Conservation (phyloP, 2,329 filamentous ascomycete species). For the Nothophoma quercina region DNA sequence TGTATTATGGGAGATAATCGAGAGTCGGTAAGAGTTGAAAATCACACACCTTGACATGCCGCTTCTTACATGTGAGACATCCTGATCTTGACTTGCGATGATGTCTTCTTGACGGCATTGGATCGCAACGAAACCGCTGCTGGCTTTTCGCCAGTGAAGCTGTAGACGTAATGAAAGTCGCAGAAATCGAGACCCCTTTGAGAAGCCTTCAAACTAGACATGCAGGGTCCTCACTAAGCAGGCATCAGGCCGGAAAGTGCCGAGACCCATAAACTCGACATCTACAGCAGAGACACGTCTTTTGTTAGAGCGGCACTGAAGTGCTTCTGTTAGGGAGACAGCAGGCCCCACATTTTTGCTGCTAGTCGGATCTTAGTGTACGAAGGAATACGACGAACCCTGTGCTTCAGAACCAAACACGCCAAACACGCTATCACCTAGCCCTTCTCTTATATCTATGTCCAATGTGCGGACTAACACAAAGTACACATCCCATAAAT, state of each 20-base stretch:
- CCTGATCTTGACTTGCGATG: too few relatives aligned
- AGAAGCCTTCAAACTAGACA: neutral
- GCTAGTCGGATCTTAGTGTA: neutral
- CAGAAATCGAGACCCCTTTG: too few relatives aligned
- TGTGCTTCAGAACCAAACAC: too few relatives aligned
- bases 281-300: neutral
- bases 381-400: neutral
- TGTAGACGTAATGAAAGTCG: too few relatives aligned
- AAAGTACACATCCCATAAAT: too few relatives aligned
- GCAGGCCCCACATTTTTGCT: neutral
- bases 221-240: neutral
- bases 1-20: too few relatives aligned
- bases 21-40: neutral
- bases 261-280: neutral
- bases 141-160: neutral
- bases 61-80: neutral
- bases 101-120: neutral
- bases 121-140: neutral
- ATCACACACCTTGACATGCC: constrained; percentile 1
- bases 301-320: neutral
- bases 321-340: neutral
- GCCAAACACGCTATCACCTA: too few relatives aligned
- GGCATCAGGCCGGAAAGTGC: neutral
- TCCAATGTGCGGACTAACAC: too few relatives aligned
- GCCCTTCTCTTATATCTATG: too few relatives aligned